A percentile compares a stretch with the other conserved stretches of the same genome.
Conservation (phyloP, 2,329 filamentous ascomycete species). For the Periconia macrospinosa region DNA sequence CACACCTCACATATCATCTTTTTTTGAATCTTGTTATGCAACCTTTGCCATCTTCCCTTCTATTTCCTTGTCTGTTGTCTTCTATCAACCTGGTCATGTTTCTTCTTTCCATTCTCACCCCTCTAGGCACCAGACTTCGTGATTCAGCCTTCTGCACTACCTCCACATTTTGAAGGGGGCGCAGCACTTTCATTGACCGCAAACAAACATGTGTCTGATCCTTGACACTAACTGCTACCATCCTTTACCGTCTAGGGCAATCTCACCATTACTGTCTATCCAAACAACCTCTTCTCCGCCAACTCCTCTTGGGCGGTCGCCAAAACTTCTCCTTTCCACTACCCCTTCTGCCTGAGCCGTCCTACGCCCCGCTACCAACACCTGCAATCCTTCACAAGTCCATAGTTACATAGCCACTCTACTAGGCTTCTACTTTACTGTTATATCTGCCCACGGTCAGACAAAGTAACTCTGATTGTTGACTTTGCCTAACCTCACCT, state of each 20-base stretch:
- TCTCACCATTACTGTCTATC: conserved; percentile 19
- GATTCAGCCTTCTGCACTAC: conserved; percentile 26
- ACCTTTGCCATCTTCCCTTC: not conserved
- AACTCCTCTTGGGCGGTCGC: too few species aligned
- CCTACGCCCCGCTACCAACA: not conserved
- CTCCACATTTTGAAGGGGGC: conserved; percentile 17
- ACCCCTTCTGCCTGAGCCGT: not conserved
- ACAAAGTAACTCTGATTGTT: not conserved
- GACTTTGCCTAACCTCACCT: not conserved
- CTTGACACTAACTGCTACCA: conserved; percentile 18
- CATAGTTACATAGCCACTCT: not conserved
- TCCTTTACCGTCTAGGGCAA: conserved; percentile 21
- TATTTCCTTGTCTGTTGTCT: not conserved
- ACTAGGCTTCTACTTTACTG: not conserved
- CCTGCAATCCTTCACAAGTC: not conserved
- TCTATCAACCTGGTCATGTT: not conserved
- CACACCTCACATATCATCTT: not conserved
- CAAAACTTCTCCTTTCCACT: conserved; percentile 13
- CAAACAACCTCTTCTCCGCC: too few species aligned
- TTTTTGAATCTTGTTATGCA: not conserved
- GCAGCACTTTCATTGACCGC: conserved; percentile 15
- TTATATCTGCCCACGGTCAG: not conserved
- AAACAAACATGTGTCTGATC: conserved; percentile 5
- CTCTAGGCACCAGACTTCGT: conserved; percentile 24
- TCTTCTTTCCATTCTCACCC: conserved; percentile 11